phyloP scores from a whole-genome alignment of 2,329 filamentous ascomycete genomes.

The Cyclaneusma minus region DNA sequence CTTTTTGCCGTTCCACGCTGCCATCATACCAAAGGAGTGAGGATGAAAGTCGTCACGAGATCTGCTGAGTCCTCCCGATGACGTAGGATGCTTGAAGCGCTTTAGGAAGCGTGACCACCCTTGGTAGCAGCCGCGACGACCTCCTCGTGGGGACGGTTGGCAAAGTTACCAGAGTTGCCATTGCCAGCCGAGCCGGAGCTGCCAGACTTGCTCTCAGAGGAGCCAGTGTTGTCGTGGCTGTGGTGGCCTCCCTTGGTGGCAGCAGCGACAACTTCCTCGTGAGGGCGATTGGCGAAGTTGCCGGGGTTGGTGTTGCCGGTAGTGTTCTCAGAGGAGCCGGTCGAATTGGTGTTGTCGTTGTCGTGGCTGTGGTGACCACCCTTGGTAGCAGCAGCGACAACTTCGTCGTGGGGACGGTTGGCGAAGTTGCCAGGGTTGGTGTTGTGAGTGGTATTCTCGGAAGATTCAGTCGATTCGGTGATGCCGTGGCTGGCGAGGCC shows the following conservation, averaged over 20 bases:
- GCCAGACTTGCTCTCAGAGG: too few species aligned
- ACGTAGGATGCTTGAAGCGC: too few species aligned
- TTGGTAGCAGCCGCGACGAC: conserved; percentile 17
- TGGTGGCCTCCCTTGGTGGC: conserved; percentile 25
- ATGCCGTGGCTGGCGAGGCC: conserved; percentile 24
- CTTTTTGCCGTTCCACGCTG: too few species aligned
- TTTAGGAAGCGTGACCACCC: conserved; percentile 23
- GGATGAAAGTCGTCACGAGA: too few species aligned
- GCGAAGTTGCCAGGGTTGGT: conserved; percentile 4
- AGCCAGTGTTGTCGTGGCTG: conserved; percentile 21
- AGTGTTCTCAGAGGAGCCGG: too few species aligned
- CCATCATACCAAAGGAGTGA: too few species aligned
- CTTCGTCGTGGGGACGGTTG: conserved; percentile 3
- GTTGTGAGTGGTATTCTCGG: too few species aligned
- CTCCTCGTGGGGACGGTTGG: conserved; percentile 4
- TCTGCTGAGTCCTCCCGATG: too few species aligned
- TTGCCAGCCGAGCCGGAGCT: too few species aligned
- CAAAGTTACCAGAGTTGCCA: conserved; percentile 4
- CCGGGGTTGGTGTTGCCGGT: conserved; percentile 3
- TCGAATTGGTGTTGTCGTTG: too few species aligned
- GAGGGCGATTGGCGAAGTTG: conserved; percentile 4
- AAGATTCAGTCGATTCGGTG: too few species aligned
- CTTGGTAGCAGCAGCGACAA: conserved; percentile 18
- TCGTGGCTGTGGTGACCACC: conserved; percentile 23
- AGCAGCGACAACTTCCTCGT: conserved; percentile 3